Percentiles rank a stretch among this genome's conserved stretches.
Conservation (phyloP, 192 early-diverging fungal genomes). For the Gonapodya prolifera region DNA sequence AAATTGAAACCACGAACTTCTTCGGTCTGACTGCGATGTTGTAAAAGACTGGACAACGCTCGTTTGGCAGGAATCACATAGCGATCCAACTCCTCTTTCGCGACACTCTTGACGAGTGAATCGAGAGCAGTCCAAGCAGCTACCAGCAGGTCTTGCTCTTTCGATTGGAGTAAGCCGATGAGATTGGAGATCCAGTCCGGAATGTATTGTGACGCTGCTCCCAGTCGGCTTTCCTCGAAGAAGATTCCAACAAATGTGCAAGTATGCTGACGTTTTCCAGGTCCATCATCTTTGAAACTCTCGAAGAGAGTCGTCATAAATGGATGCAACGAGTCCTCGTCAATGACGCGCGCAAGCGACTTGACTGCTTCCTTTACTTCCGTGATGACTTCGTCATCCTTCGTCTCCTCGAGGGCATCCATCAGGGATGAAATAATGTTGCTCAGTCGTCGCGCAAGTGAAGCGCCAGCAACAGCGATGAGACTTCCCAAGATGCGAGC, state of each 20-base stretch:
- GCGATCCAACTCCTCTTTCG: slow-evolving; percentile 79
- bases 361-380: slow-evolving; percentile 64
- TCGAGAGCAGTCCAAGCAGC: slow-evolving; percentile 70
- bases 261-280: slow-evolving; percentile 31
- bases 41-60: slow-evolving; percentile 45
- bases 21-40: slow-evolving; percentile 23
- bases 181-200: slow-evolving; percentile 71
- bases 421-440: slow-evolving; percentile 73
- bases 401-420: slow-evolving; percentile 48
- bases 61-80: slow-evolving; percentile 57
- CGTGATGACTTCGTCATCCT: slow-evolving; percentile 39
- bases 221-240: slow-evolving; percentile 46
- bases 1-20: slow-evolving; percentile 71
- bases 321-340: slow-evolving; percentile 66
- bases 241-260: slow-evolving; percentile 53
- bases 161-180: slow-evolving; percentile 55
- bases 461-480: slow-evolving; percentile 77
- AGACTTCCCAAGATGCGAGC: slow-evolving; percentile 79
- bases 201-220: slow-evolving; percentile 44
- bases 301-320: slow-evolving; percentile 72
- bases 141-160: slow-evolving; percentile 40
- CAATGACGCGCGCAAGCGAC: slow-evolving; percentile 58
- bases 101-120: slow-evolving; percentile 62
- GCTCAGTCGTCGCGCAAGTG: slow-evolving; percentile 68
- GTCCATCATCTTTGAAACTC: slow-evolving; percentile 43